Percentiles rank a stretch among this genome's conserved stretches.
Conservation (phyloP, 306 rosid genomes). For the Malus orientalis region DNA sequence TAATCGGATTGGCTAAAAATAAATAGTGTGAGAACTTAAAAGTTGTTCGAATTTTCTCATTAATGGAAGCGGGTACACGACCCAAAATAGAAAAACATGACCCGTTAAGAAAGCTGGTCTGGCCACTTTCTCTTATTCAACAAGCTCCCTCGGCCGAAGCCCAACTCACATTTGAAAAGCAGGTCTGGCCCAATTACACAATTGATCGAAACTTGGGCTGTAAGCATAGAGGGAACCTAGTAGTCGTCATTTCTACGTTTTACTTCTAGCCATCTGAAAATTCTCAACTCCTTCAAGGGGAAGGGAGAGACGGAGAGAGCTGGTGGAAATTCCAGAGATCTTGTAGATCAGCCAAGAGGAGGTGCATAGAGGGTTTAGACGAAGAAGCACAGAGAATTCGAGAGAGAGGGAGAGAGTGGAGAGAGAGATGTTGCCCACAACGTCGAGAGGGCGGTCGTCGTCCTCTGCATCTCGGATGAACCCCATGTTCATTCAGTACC, state of each 20-base stretch:
- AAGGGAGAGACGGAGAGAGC: neutral
- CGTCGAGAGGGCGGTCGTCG: conserved; percentile 73
- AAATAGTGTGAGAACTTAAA: too few species aligned
- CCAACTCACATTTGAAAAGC: neutral
- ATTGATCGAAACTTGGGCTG: neutral
- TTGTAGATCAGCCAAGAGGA: conserved; percentile 16
- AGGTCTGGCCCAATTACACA: neutral
- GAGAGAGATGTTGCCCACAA: conserved; percentile 74
- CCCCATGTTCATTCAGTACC: conserved; percentile 73
- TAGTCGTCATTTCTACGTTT: conserved; percentile 20
- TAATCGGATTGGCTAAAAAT: too few species aligned
- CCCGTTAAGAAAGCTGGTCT: too few species aligned
- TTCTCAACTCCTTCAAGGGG: neutral
- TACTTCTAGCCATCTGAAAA: conserved; percentile 13
- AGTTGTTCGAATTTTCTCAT: too few species aligned
- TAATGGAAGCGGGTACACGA: too few species aligned
- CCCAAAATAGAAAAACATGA: too few species aligned
- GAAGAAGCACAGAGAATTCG: conserved; percentile 9
- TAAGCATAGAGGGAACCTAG: neutral
- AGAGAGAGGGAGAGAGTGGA: neutral
- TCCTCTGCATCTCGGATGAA: conserved; percentile 81
- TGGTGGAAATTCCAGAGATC: conserved; percentile 30
- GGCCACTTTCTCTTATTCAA: neutral
- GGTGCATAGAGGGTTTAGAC: neutral
- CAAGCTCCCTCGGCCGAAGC: neutral